Conservation (phyloP, 148 eudicot species). For the Chenopodium suecicum region DNA sequence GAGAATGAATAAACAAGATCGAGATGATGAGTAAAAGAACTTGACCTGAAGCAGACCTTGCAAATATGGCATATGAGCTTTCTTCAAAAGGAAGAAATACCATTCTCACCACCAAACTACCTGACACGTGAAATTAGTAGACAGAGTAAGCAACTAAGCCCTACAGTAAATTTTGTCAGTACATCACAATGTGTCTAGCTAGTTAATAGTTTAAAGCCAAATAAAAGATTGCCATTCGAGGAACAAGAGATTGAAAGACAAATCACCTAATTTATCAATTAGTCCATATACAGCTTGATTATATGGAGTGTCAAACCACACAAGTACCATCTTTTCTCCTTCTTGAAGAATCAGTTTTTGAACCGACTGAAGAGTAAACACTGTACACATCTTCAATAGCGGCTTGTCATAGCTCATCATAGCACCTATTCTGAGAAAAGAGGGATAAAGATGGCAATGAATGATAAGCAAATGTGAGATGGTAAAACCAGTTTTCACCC, state of each 20-base stretch:
- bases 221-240: constrained; percentile 4
- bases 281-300: constrained; percentile 99
- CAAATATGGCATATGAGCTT: constrained; percentile 91
- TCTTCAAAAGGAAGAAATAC: constrained; percentile 97
- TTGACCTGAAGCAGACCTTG: constrained; percentile 98
- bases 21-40: constrained; percentile 13
- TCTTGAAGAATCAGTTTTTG: constrained; percentile 94
- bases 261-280: constrained; percentile 92
- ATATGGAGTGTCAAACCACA: constrained; percentile 94
- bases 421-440: constrained; percentile 48
- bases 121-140: constrained; percentile 38
- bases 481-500: neutral
- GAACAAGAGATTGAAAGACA: constrained; percentile 1
- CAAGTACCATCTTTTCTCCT: constrained; percentile 99
- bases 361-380: constrained; percentile 82
- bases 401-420: constrained; percentile 51
- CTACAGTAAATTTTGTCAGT: neutral
- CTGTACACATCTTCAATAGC: constrained; percentile 67
- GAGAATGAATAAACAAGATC: neutral
- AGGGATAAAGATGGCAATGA: constrained; percentile 3
- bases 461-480: constrained; percentile 5
- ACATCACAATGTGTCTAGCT: neutral
- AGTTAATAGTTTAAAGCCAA: neutral
- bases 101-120: constrained; percentile 97
- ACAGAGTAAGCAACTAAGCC: constrained; percentile 9